These are phyloP conservation scores for Trichophyton benhamiae DNA, from an alignment of 2,329 filamentous ascomycete species.

Conservation along the genomic window DNA sequence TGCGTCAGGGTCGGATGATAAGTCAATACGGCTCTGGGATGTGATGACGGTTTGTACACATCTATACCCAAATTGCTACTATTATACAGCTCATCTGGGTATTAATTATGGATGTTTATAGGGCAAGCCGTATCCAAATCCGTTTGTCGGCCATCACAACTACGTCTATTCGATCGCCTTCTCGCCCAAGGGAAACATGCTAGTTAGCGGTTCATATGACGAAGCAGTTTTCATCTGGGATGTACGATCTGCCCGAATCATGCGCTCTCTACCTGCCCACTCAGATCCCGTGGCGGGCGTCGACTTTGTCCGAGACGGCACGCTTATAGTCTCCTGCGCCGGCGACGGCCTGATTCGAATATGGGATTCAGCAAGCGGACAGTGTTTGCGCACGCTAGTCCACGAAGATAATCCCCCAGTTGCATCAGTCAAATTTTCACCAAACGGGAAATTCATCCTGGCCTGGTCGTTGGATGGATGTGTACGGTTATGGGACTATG, in stretches of 20 bases:
- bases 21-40: slow-evolving; percentile 89
- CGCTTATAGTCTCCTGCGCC: slow-evolving; percentile 79
- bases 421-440: slow-evolving; percentile 78
- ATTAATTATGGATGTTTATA: slow-evolving; percentile 11
- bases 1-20: slow-evolving; percentile 89
- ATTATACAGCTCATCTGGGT: not conserved
- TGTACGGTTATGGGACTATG: slow-evolving; percentile 89
- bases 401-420: slow-evolving; percentile 93
- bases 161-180: slow-evolving; percentile 92
- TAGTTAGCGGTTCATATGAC: slow-evolving; percentile 90
- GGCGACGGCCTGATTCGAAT: slow-evolving; percentile 85
- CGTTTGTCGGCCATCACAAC: slow-evolving; percentile 79
- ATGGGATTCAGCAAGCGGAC: slow-evolving; percentile 91
- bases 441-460: slow-evolving; percentile 85
- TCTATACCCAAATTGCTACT: slow-evolving; percentile 1
- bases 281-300: slow-evolving; percentile 90
- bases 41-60: slow-evolving; percentile 36
- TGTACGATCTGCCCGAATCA: slow-evolving; percentile 70
- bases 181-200: slow-evolving; percentile 94
- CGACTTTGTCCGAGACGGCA: slow-evolving; percentile 85
- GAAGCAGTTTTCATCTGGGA: slow-evolving; percentile 98
- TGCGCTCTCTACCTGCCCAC: slow-evolving; percentile 85
- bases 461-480: slow-evolving; percentile 86
- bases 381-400: slow-evolving; percentile 86
- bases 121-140: slow-evolving; percentile 46